A percentile compares a stretch with the other conserved stretches of the same genome.
These are phyloP conservation scores for Saksenaea vasiformis DNA, from an alignment of 371 early-diverging fungal genomes.

Conservation along the genomic window DNA sequence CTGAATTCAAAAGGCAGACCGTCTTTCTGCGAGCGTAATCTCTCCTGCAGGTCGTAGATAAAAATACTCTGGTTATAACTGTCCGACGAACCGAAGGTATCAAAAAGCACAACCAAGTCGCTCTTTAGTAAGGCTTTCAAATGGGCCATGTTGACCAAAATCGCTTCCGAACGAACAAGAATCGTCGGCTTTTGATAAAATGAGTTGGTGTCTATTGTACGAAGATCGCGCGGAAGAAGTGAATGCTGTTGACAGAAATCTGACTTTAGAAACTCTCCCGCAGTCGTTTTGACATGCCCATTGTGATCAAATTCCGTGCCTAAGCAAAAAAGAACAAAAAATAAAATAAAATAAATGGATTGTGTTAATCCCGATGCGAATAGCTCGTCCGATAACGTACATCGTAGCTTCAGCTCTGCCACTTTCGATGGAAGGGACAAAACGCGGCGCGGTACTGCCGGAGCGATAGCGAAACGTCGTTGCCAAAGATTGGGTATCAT, in stretches of 20 bases:
- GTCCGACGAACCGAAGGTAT: slow-evolving; percentile 66
- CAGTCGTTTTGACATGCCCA: slow-evolving; percentile 70
- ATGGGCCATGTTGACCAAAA: slow-evolving; percentile 80
- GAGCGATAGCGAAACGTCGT: background rate
- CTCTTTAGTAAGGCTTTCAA: slow-evolving; percentile 82
- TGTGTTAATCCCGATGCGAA: background rate
- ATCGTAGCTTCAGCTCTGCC: slow-evolving; percentile 31
- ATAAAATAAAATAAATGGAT: too few species aligned
- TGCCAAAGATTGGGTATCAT: background rate
- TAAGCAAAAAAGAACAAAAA: slow-evolving; percentile 14
- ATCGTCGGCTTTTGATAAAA: slow-evolving; percentile 82
- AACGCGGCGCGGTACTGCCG: background rate
- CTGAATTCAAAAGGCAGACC: slow-evolving; percentile 73
- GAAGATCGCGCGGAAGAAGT: slow-evolving; percentile 74
- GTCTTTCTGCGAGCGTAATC: slow-evolving; percentile 57
- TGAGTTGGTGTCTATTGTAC: slow-evolving; percentile 78
- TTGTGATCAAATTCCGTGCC: slow-evolving; percentile 76
- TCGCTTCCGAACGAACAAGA: slow-evolving; percentile 83
- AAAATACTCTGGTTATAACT: slow-evolving; percentile 74
- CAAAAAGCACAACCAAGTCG: slow-evolving; percentile 79
- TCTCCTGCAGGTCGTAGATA: slow-evolving; percentile 80
- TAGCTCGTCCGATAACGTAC: slow-evolving; percentile 14
- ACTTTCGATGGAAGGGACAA: slow-evolving; percentile 25
- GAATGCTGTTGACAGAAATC: slow-evolving; percentile 80
- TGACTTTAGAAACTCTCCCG: slow-evolving; percentile 77